Evolutionary conservation across 2,329 filamentous ascomycete genomes (phyloP), one percentile per base, ranked within the genome.

Genomic region (Diaporthe citrichinensis): DNA sequence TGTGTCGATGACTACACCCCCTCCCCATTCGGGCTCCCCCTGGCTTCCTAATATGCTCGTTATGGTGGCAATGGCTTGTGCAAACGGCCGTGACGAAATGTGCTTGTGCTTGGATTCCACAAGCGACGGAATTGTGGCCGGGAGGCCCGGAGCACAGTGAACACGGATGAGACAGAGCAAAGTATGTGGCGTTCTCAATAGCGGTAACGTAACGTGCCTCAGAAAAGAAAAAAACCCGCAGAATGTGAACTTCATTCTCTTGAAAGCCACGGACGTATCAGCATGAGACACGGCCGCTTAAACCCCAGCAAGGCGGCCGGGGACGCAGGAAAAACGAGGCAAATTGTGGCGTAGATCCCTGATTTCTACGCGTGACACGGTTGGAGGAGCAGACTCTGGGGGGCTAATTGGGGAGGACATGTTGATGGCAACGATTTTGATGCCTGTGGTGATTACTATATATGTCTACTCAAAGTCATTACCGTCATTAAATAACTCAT

Each of bases 321-420:
- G 23, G 44, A 25, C 2, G 34, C 57, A n/a, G 41, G n/a, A 57
- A 28, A 8, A 51, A 53, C 4, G 23, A 51, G 44, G 65, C 31
- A 68, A 34, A 51, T 20, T 6, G 23, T 68, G 62, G 62, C 44
- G 62, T 67, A 4, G 28, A n/a, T 28, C 62, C 62, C 14, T 68
- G 49, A 53, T 68, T 36, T 15, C 10, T 10, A 46, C 6, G 14
- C 49, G 65, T 39, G 31, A 49, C 65, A 68, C 31, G 23, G 23
- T 23, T 7, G 2, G 6, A 36, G 31, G 31, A 15, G 46, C 17
- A 62, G 39, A 15, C 6, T 9, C 3, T n/a, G 2, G 23, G n/a
- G 31, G 31, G 12, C 57, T n/a, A n/a, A n/a, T 15, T 12, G 7
- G 7, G 23, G 5, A 23, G 39, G 28, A 34, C 5, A 12, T 9